A percentile compares a stretch with the other conserved stretches of the same genome.
These are phyloP conservation scores for Penicillium canariense DNA, from an alignment of 495 filamentous ascomycete genomes.

Conservation along the genomic window DNA sequence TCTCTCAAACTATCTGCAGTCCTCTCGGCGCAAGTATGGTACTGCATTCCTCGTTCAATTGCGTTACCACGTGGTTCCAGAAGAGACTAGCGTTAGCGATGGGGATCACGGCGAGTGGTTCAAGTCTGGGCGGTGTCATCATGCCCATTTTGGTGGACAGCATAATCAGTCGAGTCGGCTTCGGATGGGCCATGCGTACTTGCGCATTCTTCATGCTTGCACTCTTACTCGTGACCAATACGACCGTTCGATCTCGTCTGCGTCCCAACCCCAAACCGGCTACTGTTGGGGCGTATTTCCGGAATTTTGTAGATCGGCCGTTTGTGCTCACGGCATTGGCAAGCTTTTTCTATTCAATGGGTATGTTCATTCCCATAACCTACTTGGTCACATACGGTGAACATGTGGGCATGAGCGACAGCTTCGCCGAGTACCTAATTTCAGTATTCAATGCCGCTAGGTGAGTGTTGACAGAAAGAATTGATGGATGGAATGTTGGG, in stretches of 20 bases:
- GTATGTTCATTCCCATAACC: conserved; percentile 68
- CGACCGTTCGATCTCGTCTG: conserved; percentile 32
- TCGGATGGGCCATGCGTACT: conserved; percentile 42
- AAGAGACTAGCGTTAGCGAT: conserved; percentile 38
- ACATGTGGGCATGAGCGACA: conserved; percentile 51
- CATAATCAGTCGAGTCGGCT: conserved; percentile 36
- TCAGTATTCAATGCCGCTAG: conserved; percentile 65
- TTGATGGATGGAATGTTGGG: too few relatives aligned
- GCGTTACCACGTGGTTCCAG: background rate
- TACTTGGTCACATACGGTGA: conserved; percentile 58
- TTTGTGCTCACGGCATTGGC: conserved; percentile 53
- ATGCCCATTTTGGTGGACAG: conserved; percentile 41
- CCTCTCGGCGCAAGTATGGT: background rate
- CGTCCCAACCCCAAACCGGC: conserved; percentile 37
- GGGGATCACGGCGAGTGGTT: conserved; percentile 50
- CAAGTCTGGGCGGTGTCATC: conserved; percentile 54
- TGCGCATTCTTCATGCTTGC: conserved; percentile 39
- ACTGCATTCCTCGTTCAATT: background rate
- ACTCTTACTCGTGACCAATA: conserved; percentile 30
- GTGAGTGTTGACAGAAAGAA: too few relatives aligned
- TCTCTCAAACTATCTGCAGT: background rate
- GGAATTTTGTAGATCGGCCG: too few relatives aligned
- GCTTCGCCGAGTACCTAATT: conserved; percentile 60
- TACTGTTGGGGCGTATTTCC: conserved; percentile 56
- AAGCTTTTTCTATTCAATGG: conserved; percentile 50